Base-by-base conservation (phyloP, 495 filamentous ascomycete species). In the Hamigera avellanea region DNA sequence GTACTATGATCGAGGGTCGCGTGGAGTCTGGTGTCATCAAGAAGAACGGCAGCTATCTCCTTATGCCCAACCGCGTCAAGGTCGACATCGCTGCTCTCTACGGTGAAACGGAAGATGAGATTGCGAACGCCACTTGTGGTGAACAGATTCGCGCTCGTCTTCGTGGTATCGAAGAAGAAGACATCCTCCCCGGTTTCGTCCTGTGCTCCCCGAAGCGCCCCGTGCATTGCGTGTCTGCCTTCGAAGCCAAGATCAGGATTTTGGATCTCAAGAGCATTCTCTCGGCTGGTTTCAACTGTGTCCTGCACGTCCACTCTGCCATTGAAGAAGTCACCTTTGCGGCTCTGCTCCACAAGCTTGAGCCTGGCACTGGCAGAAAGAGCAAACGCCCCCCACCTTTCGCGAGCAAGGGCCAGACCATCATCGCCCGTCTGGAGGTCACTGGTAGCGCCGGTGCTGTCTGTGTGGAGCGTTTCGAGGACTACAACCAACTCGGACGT, bases 201-300 rank as follows among this genome's bases (percentile, higher is more conserved):
- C 75, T 98, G 12, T 95, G 91, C 66, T 88, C 85, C 14, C 78
- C 82, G 10, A 88, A 87, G 64, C 81, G 89, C 39, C 77, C 86
- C 6, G 93, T 96, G 3, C 81, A 96, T 58, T 88, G 81, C 50
- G 93, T 99, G 14, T 61, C 69, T 25, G 66, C 80, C 19, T 99
- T 99, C 44, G 91, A 99, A 62, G 91, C 91, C 6, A 93, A 99
- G 64, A 94, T 99, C 48, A 75, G 83, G 33, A 80, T 96, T 32
- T 62, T 99, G n/a, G 91, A 99, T 39, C 67, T 99, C 25, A 94
- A 94, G 76, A 82, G 64, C 52, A 99, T 99, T 59, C 70, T 98
- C 2, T 81, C 74, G 18, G 84, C 75, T 52, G 93, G 81, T 57
- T 96, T 84, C 74, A 93, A 80, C 66, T 96, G 74, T 54, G 93